These are phyloP conservation scores for Dissophora globulifera DNA, from an alignment of 192 early-diverging fungal genomes.

Conservation along the genomic window DNA sequence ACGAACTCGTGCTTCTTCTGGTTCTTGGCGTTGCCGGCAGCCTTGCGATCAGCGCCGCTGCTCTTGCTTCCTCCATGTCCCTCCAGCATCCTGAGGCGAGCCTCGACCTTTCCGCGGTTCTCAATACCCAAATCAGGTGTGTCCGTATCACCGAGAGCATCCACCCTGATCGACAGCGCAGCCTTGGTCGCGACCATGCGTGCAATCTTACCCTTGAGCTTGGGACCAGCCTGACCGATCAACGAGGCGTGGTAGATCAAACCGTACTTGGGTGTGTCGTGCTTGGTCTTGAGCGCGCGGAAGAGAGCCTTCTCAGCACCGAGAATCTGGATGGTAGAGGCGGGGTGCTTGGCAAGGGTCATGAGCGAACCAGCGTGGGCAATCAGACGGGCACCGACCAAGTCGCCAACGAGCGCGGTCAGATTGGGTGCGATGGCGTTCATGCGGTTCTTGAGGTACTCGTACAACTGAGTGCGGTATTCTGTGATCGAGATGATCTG, in stretches of 20 bases:
- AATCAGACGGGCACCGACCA: conserved; percentile 98
- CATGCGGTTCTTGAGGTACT: conserved; percentile 99
- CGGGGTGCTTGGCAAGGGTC: conserved; percentile 98
- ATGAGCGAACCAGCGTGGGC: conserved; percentile 96
- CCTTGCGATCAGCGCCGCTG: conserved; percentile 72
- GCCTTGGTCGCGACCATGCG: conserved; percentile 94
- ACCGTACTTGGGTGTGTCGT: conserved; percentile 98
- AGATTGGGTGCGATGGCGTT: conserved; percentile 88
- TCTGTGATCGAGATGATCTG: conserved; percentile 96
- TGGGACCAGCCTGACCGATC: conserved; percentile 95
- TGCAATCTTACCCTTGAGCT: conserved; percentile 98
- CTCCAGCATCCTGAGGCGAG: conserved; percentile 90
- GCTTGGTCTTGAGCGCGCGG: conserved; percentile 98
- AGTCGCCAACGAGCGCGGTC: conserved; percentile 96
- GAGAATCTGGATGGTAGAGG: conserved; percentile 98
- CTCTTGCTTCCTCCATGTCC: conserved; percentile 67
- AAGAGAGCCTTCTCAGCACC: conserved; percentile 99
- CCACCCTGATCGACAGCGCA: conserved; percentile 88
- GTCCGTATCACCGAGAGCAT: conserved; percentile 88
- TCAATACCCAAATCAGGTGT: conserved; percentile 87
- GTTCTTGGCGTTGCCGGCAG: conserved; percentile 69
- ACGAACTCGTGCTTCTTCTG: conserved; percentile 74
- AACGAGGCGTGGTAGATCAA: conserved; percentile 98
- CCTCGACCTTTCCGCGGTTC: conserved; percentile 88
- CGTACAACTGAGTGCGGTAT: conserved; percentile 94